Evolutionary conservation across 2,329 filamentous ascomycete species (phyloP), one percentile per base, ranked within the genome.

Genomic region (Didymella segeticola): DNA sequence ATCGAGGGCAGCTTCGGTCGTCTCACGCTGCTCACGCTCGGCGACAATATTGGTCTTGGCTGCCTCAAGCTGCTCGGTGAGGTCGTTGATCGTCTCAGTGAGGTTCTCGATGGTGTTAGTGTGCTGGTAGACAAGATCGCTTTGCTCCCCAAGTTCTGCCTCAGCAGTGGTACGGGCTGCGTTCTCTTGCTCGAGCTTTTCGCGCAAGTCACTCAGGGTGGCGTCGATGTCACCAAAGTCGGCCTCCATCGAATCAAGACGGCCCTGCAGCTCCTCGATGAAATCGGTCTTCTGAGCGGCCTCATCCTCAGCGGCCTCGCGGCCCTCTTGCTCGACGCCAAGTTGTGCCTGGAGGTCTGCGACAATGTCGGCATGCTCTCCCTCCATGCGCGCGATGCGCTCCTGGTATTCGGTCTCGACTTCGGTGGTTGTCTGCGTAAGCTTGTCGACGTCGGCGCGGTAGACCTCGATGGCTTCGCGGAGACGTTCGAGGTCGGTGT

Each of bases 1-100:
- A 27, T 80, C 78, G 1, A 81, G 69, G 20, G 74, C 74, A 9
- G 63, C 63, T 60, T 80, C 77, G 3, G 77, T 78, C 17, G 71
- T 67, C 53, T 80, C 75, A 25, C 76, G 77, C 61, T 80, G 77
- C 5, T 56, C 60, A 20, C 71, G 75, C 63, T 80, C 78, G n/a
- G 70, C 63, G 10, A 74, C 73, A 29, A 77, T 71, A 19, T 75
- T 66, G 5, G 62, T 56, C 17, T 72, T 75, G 20, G 77, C 67
- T 6, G 73, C 67, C 7, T 66, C 70, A 25, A 80, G 61, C 55
- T 79, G 67, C 10, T 66, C 58, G 33, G 75, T 66, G 9, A 80
- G 71, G 10, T 77, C 73, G 8, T 64, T 55, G 25, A 79, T 69
- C n/a, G 68, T 62, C 12, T 66, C 66, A 10, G 64, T 61, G 1